Evolutionary conservation across 495 filamentous ascomycete genomes (phyloP).

Genomic region (Rusavskia elegans): DNA sequence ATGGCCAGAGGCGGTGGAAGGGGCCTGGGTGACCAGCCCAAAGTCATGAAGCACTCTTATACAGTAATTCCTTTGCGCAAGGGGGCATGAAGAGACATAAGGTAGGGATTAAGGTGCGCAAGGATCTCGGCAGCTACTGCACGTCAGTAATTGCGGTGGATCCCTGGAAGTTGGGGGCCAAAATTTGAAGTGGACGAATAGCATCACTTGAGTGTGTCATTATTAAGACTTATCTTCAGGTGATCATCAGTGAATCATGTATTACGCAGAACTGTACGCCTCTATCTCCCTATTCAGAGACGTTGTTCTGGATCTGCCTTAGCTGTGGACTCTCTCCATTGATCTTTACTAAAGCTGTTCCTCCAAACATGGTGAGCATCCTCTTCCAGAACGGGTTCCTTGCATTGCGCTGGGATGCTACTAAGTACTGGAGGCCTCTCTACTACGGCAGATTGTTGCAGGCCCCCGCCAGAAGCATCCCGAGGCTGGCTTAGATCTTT

Average conservation of each 20-base stretch:
- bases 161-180: too few relatives aligned
- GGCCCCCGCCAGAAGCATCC: conserved; percentile 68
- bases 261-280: background rate
- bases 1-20: conserved; percentile 14
- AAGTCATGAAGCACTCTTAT: background rate
- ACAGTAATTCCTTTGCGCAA: background rate
- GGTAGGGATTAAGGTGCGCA: background rate
- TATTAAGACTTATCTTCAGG: too few relatives aligned
- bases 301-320: too few relatives aligned
- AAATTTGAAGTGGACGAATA: too few relatives aligned
- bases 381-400: background rate
- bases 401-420: background rate
- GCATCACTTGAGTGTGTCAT: too few relatives aligned
- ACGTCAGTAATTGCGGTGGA: background rate
- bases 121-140: background rate
- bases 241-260: background rate
- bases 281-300: too few relatives aligned
- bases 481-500: conserved; percentile 81
- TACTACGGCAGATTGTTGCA: conserved; percentile 60
- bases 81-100: background rate
- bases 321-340: too few relatives aligned
- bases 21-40: conserved; percentile 6
- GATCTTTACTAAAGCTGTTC: background rate
- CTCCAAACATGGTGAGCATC: background rate
- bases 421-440: conserved; percentile 31